Conservation (phyloP, 2,329 filamentous ascomycete species). For the Aspergillus sp. region DNA sequence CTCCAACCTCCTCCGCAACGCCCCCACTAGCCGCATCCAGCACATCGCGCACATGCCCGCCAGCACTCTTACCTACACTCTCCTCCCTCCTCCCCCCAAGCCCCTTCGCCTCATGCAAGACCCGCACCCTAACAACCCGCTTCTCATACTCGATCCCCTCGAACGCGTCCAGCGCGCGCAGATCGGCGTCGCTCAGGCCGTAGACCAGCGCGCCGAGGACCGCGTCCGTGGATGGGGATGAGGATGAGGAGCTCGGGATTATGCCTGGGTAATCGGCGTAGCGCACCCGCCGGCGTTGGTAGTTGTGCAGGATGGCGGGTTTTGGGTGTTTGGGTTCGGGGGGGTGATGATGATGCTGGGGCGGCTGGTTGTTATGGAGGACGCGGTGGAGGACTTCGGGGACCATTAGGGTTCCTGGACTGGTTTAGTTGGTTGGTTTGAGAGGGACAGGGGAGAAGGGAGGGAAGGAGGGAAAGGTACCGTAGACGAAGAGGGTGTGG, state of each 20-base stretch:
- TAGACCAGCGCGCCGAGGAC: background rate
- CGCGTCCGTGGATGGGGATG: background rate
- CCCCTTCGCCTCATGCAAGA: slow-evolving; percentile 19
- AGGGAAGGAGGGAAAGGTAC: too few species aligned
- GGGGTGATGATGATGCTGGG: slow-evolving; percentile 20
- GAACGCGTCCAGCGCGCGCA: background rate
- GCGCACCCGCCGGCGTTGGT: slow-evolving; percentile 58
- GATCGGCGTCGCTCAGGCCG: background rate
- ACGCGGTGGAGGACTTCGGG: slow-evolving; percentile 73
- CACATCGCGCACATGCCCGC: slow-evolving; percentile 23
- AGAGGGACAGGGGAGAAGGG: too few species aligned
- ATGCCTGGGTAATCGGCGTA: slow-evolving; percentile 70
- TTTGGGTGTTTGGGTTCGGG: too few species aligned
- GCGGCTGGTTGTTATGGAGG: slow-evolving; percentile 52
- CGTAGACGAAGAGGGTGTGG: too few species aligned
- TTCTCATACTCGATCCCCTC: background rate
- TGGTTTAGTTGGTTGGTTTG: too few species aligned
- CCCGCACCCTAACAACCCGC: slow-evolving; percentile 19
- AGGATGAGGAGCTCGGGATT: slow-evolving; percentile 30
- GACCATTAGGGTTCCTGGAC: slow-evolving; percentile 58
- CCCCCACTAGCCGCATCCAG: slow-evolving; percentile 42
- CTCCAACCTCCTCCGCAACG: slow-evolving; percentile 39
- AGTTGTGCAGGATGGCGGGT: slow-evolving; percentile 61
- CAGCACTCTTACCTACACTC: slow-evolving; percentile 17
- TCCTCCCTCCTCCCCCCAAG: slow-evolving; percentile 15